Base-by-base conservation (phyloP, 768 basidiomycete genomes). In the Termitomyces heimii region DNA sequence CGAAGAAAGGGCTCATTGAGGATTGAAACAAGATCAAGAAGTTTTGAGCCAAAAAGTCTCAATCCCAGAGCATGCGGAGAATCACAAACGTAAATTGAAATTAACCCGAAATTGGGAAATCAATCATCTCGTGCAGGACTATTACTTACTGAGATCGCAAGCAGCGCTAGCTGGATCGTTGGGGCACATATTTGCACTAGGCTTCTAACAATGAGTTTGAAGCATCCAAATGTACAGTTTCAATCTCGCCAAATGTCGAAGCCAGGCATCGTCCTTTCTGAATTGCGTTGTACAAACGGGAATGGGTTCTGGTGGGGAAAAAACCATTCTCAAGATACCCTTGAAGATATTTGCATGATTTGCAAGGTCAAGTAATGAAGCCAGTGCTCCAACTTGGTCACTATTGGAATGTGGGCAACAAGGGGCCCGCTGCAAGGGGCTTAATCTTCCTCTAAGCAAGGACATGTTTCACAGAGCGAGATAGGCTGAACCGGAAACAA, bases 21-120 rank as follows among this genome's bases (percentile, higher is more conserved):
- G 4, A 67, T 66, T 12, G 84, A 82, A 9, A 82, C 65, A 16
- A 85, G 71, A 52, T 75, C 67, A 24, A 82, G 62, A 42, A 88
- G 55, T 71, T 77, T 64, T 80, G 75, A 0, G 86, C 84, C 10
- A 88, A 66, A 26, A 74, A 75, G 46, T 80, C 75, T 60, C 84
- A 85, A 58, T 69, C n/a, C 70, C 69, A 3, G 68, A 47, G n/a
- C n/a, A 20, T 61, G 55, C n/a, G 70, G 67, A 2, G 81, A 77
- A 13, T 81, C 79, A 61, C 85, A 87, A 37, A 82, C 73, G 64
- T 85, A 88, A 0, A 83, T 82, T 1, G 83, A 75, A 71, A 85
- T 84, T 86, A 22, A 20, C 5, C 9, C n/a, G 29, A 59, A 43
- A 29, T 47, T 39, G 56, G 34, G 26, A 54, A 35, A 29, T 40